Percentiles rank a stretch among this genome's conserved stretches.
phyloP scores from a whole-genome alignment of 345 rosid genomes.

The Hibiscus trionum region DNA sequence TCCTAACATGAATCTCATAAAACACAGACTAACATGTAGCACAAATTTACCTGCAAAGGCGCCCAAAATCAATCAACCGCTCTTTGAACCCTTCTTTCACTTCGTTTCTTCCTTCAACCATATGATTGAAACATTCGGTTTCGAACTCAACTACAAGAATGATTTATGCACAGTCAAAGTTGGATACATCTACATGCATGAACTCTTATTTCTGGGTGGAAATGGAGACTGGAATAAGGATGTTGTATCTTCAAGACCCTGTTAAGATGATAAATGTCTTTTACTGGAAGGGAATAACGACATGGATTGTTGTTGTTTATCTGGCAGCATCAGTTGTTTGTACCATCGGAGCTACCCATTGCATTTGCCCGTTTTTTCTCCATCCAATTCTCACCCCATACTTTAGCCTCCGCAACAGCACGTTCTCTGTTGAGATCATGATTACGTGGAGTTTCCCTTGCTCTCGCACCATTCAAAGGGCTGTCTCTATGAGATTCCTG shows the following conservation, averaged over 20 bases:
- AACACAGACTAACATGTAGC: slow-evolving; percentile 20
- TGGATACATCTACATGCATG: slow-evolving; percentile 20
- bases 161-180: slow-evolving; percentile 19
- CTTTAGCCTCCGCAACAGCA: slow-evolving; percentile 93
- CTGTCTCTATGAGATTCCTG: slow-evolving; percentile 68
- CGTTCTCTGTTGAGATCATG: slow-evolving; percentile 87
- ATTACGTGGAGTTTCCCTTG: slow-evolving; percentile 64
- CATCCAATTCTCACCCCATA: slow-evolving; percentile 98
- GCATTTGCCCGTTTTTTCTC: slow-evolving; percentile 68
- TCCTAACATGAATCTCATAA: slow-evolving; percentile 19
- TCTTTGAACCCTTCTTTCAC: slow-evolving; percentile 13
- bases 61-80: neutral
- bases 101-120: slow-evolving; percentile 23
- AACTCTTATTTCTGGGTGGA: slow-evolving; percentile 21
- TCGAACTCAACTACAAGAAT: slow-evolving; percentile 23
- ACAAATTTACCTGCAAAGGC: slow-evolving; percentile 6
- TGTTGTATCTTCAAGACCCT: slow-evolving; percentile 16
- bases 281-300: neutral
- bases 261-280: slow-evolving; percentile 11
- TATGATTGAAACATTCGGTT: slow-evolving; percentile 20
- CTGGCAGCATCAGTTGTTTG: slow-evolving; percentile 40
- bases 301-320: neutral
- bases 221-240: slow-evolving; percentile 20
- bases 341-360: slow-evolving; percentile 69
- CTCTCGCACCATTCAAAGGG: slow-evolving; percentile 54